Evolutionary conservation across 192 early-diverging fungal species (phyloP).

Genomic region (Linnemannia elongata): DNA sequence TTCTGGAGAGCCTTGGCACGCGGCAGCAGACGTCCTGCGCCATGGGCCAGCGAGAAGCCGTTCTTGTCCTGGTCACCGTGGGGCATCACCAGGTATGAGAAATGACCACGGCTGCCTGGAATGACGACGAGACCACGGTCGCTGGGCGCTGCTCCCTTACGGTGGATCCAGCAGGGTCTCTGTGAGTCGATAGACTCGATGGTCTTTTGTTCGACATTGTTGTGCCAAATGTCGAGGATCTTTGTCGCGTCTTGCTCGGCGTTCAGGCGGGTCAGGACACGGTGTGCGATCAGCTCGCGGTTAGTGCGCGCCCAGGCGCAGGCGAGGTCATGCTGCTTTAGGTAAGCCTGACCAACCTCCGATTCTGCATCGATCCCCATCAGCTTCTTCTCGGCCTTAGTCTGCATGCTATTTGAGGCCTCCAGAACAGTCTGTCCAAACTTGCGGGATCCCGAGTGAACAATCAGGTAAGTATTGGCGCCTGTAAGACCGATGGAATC

Average conservation of each 20-base stretch:
- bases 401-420: conserved; percentile 33
- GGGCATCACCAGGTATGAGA: conserved; percentile 70
- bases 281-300: conserved; percentile 67
- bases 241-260: conserved; percentile 48
- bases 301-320: conserved; percentile 66
- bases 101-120: conserved; percentile 69
- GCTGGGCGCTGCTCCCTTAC: conserved; percentile 72
- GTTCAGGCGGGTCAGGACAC: conserved; percentile 59
- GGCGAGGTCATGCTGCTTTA: conserved; percentile 63
- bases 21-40: conserved; percentile 66
- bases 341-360: conserved; percentile 45
- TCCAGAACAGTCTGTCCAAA: conserved; percentile 67
- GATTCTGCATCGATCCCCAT: conserved; percentile 44
- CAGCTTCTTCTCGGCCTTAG: conserved; percentile 47
- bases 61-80: conserved; percentile 57
- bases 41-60: conserved; percentile 70
- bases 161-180: conserved; percentile 61
- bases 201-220: conserved; percentile 59
- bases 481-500: conserved; percentile 28
- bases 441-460: conserved; percentile 70
- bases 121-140: conserved; percentile 68
- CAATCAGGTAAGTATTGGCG: conserved; percentile 55
- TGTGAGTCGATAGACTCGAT: conserved; percentile 21
- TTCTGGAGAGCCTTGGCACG: conserved; percentile 60
- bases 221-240: conserved; percentile 72